These are phyloP conservation scores for Phoenix roebelenii DNA, from an alignment of 176 grass and related monocot genomes.

Conservation along the genomic window DNA sequence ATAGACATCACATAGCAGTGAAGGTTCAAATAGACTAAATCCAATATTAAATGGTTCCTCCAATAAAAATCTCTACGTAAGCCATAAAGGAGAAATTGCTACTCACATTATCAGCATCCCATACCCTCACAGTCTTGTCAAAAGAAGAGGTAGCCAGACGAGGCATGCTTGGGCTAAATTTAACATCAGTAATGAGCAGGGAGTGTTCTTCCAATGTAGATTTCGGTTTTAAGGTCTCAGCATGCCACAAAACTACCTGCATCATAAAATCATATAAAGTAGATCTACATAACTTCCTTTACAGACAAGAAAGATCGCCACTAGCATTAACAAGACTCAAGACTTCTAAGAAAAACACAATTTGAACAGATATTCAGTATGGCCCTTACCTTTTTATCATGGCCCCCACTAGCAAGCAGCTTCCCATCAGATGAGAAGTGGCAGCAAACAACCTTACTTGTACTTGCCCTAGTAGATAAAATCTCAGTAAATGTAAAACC, in stretches of 20 bases:
- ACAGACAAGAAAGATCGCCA: too few relatives aligned
- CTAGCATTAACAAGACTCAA: too few relatives aligned
- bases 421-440: constrained; percentile 94
- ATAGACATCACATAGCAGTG: too few relatives aligned
- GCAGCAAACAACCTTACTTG: constrained; percentile 78
- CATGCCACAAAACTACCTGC: constrained; percentile 22
- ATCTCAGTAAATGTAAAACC: constrained; percentile 84
- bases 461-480: constrained; percentile 45
- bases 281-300: too few relatives aligned
- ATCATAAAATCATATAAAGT: not conserved
- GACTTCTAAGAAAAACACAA: too few relatives aligned
- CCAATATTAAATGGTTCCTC: not conserved
- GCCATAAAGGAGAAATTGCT: not conserved
- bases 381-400: constrained; percentile 87
- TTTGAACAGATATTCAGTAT: not conserved
- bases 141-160: constrained; percentile 14
- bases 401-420: constrained; percentile 90
- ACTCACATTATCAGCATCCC: constrained; percentile 23
- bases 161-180: constrained; percentile 14
- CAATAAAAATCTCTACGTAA: not conserved
- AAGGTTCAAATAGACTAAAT: too few relatives aligned
- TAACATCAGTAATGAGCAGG: constrained; percentile 13
- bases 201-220: constrained; percentile 16
- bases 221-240: constrained; percentile 18
- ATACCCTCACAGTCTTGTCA: constrained; percentile 22